phyloP scores from a whole-genome alignment of 2,329 filamentous ascomycete genomes.

The Penicillium palitans region DNA sequence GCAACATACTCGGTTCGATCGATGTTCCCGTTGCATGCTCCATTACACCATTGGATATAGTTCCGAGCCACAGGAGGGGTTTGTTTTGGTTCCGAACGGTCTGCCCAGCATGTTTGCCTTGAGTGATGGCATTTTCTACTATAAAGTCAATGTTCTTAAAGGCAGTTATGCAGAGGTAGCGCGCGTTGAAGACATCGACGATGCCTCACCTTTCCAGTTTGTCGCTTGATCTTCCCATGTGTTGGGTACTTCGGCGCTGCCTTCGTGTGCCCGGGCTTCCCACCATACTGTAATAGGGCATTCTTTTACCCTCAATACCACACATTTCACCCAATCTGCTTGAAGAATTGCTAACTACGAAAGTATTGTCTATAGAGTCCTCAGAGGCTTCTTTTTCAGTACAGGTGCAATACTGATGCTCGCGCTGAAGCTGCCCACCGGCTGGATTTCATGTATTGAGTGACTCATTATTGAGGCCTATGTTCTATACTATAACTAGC shows the following conservation, averaged over 20 bases:
- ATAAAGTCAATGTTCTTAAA: not conserved
- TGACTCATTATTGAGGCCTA: not conserved
- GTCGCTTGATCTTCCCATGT: not conserved
- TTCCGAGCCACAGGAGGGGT: not conserved
- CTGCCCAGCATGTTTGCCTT: not conserved
- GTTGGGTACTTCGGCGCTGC: not conserved
- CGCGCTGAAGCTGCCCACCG: not conserved
- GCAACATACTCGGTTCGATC: not conserved
- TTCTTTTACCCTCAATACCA: not conserved
- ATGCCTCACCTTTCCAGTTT: not conserved
- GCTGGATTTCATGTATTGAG: not conserved
- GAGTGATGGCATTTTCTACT: not conserved
- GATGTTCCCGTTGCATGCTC: not conserved
- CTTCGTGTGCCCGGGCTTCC: not conserved
- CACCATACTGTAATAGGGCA: not conserved
- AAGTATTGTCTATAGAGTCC: not conserved
- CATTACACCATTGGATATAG: not conserved
- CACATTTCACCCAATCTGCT: not conserved
- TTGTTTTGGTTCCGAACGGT: not conserved
- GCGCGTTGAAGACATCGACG: not conserved
- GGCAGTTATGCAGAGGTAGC: not conserved
- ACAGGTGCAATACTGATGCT: not conserved
- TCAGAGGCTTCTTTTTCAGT: not conserved
- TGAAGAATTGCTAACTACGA: not conserved
- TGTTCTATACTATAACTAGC: not conserved